A percentile compares a stretch with the other conserved stretches of the same genome.
Conservation (phyloP, 2,329 filamentous ascomycete species). For the Exophiala sp. region DNA sequence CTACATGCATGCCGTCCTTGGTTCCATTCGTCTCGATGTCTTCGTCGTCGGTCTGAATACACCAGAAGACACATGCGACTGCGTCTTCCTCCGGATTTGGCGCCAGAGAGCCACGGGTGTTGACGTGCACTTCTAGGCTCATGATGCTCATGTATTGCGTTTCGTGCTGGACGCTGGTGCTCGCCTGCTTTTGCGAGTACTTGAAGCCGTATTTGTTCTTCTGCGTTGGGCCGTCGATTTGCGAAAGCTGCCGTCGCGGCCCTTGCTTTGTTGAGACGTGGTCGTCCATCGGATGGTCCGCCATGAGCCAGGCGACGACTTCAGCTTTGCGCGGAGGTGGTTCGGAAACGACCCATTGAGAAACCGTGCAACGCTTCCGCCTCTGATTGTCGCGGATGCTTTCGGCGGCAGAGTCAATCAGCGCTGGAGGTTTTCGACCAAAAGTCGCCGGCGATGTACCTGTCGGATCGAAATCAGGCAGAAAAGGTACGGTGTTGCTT, state of each 20-base stretch:
- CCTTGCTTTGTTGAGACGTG: conserved; percentile 12
- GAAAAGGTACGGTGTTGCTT: conserved; percentile 68
- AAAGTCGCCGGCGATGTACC: conserved; percentile 52
- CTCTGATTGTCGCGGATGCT: conserved; percentile 49
- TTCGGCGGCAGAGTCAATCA: conserved; percentile 49
- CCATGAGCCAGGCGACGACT: conserved; percentile 62
- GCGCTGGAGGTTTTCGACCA: conserved; percentile 46
- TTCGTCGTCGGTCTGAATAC: conserved; percentile 67
- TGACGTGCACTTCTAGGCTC: conserved; percentile 89
- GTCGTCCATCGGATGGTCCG: conserved; percentile 27
- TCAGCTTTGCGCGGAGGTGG: conserved; percentile 65
- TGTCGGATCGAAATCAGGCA: conserved; percentile 68
- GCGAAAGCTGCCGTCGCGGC: conserved; percentile 51
- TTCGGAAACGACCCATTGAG: conserved; percentile 69
- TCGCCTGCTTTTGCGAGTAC: conserved; percentile 69
- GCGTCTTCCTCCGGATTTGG: conserved; percentile 90
- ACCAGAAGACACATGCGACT: conserved; percentile 85
- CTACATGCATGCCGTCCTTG: conserved; percentile 52
- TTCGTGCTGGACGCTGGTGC: conserved; percentile 73
- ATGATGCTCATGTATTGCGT: conserved; percentile 94
- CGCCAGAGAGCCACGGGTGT: conserved; percentile 70
- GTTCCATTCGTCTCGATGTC: conserved; percentile 40
- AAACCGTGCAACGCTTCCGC: conserved; percentile 55
- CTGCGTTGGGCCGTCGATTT: conserved; percentile 84
- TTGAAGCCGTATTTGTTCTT: conserved; percentile 76